Percentiles rank a stretch among this genome's conserved stretches.
Conservation (phyloP, 116 monocot genomes). For the Cymodocea nodosa region DNA sequence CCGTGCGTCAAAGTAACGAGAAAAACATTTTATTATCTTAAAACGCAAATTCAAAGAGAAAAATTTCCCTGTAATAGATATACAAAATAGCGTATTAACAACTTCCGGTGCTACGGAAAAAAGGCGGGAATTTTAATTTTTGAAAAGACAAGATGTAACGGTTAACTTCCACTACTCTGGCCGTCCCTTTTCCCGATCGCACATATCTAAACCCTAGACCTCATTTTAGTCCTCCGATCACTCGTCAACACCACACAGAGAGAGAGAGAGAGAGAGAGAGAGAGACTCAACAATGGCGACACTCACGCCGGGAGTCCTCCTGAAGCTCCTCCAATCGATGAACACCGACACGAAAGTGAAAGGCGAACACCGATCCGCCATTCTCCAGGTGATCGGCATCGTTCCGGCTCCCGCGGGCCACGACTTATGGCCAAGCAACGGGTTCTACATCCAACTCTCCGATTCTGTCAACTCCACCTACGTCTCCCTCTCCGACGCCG, state of each 20-base stretch:
- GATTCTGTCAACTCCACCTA: constrained; percentile 79
- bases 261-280: background rate
- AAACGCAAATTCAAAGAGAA: no score
- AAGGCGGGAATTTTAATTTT: constrained; percentile 3
- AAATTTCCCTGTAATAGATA: no score
- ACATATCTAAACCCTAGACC: background rate
- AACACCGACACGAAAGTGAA: constrained; percentile 31
- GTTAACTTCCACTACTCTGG: background rate
- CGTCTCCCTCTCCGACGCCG: constrained; percentile 35
- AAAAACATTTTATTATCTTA: no score
- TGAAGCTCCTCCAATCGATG: constrained; percentile 93
- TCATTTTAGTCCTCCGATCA: background rate
- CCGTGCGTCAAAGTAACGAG: no score
- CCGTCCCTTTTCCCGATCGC: no score
- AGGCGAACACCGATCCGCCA: constrained; percentile 59
- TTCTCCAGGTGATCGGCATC: constrained; percentile 79
- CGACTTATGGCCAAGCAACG: constrained; percentile 45
- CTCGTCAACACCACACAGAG: background rate
- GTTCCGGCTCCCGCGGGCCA: constrained; percentile 43
- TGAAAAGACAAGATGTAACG: background rate
- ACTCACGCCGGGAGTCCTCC: constrained; percentile 65
- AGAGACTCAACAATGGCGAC: constrained; percentile 38
- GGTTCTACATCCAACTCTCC: constrained; percentile 84
- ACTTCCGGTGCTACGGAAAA: background rate
- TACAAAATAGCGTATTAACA: no score